These are phyloP conservation scores for Collybia sordida DNA, from an alignment of 768 basidiomycete species.

Conservation along the genomic window DNA sequence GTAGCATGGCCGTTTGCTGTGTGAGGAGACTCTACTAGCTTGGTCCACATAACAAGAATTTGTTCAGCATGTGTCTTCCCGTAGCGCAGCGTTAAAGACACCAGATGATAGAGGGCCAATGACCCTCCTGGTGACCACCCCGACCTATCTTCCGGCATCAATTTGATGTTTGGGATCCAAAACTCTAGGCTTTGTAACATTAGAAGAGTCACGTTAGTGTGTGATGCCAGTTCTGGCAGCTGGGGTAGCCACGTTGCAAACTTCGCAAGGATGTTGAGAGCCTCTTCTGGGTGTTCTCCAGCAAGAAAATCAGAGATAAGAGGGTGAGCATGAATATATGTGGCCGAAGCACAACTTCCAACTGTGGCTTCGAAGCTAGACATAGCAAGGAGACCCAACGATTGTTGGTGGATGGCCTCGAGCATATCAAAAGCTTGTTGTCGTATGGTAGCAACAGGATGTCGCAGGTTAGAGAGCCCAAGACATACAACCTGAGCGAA, in stretches of 20 bases:
- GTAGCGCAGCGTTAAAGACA: conserved; percentile 80
- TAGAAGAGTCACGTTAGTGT: conserved; percentile 48
- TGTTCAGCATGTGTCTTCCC: conserved; percentile 76
- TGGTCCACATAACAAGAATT: conserved; percentile 75
- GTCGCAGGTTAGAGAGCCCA: conserved; percentile 82
- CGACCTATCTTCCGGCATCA: conserved; percentile 60
- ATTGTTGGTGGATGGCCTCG: conserved; percentile 68
- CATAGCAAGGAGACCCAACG: conserved; percentile 65
- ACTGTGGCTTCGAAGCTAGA: conserved; percentile 73
- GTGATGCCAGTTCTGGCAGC: conserved; percentile 48
- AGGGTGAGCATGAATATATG: conserved; percentile 80
- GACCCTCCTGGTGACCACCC: conserved; percentile 58
- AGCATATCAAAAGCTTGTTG: conserved; percentile 78
- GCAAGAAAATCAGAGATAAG: conserved; percentile 78
- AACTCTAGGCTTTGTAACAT: conserved; percentile 79
- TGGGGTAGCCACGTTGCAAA: conserved; percentile 73
- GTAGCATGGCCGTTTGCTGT: conserved; percentile 77
- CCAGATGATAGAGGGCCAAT: conserved; percentile 73
- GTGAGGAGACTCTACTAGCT: conserved; percentile 70
- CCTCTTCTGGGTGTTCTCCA: conserved; percentile 68
- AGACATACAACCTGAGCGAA: conserved; percentile 77
- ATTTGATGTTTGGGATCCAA: conserved; percentile 79
- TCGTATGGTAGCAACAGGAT: conserved; percentile 62
- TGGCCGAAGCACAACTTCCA: conserved; percentile 68
- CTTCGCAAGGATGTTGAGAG: conserved; percentile 64